Percentiles rank a stretch among this genome's conserved stretches.
Conservation (phyloP, 495 filamentous ascomycete species). For the Hyphodiscus hymeniophilus region DNA sequence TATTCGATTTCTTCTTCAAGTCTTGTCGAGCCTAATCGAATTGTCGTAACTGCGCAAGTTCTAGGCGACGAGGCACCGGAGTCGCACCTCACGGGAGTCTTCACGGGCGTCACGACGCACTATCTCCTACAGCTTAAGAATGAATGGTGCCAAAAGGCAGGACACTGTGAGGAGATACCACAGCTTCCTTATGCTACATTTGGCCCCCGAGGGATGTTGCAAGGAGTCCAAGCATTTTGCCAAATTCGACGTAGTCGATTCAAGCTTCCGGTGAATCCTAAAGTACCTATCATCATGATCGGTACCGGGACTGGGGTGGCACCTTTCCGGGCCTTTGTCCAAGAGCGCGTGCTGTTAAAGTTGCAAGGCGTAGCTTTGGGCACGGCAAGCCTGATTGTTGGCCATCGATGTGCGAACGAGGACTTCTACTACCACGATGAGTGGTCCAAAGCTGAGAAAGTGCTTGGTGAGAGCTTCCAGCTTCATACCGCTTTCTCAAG, state of each 20-base stretch:
- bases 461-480: not conserved
- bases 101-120: not conserved
- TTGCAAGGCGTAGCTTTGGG: slow-evolving; percentile 7
- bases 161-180: too few species aligned
- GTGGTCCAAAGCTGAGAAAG: slow-evolving; percentile 25
- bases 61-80: not conserved
- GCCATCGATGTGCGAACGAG: slow-evolving; percentile 43
- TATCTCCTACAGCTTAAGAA: not conserved
- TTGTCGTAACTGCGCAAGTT: slow-evolving; percentile 8
- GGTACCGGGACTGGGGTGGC: slow-evolving; percentile 46
- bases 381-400: slow-evolving; percentile 45
- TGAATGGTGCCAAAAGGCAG: not conserved
- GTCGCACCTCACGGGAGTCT: slow-evolving; percentile 2
- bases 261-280: slow-evolving; percentile 49
- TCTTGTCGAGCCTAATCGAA: slow-evolving; percentile 1
- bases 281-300: slow-evolving; percentile 58
- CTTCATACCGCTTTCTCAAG: not conserved
- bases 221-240: not conserved
- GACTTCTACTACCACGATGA: slow-evolving; percentile 64
- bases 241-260: slow-evolving; percentile 31
- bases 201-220: slow-evolving; percentile 5
- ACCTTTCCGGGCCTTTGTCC: slow-evolving; percentile 48
- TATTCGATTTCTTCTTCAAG: slow-evolving; percentile 20
- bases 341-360: slow-evolving; percentile 24
- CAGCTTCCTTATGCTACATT: slow-evolving; percentile 24